Evolutionary conservation across 768 basidiomycete genomes (phyloP), one percentile per base, ranked within the genome.

Genomic region (Suillus subaureus): DNA sequence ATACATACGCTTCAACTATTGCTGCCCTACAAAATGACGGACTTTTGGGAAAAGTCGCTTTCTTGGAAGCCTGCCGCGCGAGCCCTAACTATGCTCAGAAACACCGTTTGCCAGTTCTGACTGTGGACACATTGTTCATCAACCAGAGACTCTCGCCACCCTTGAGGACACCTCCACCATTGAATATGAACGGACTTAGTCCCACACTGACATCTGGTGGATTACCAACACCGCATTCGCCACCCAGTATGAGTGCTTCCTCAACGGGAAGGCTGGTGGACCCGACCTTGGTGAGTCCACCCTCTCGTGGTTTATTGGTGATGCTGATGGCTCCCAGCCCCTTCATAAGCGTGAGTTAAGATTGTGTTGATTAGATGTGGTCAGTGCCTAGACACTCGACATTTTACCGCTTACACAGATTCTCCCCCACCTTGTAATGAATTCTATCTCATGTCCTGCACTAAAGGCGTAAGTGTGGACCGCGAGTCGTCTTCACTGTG

Each of bases 401-500:
- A 6, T 28, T 40, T 61, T 58, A 51, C 37, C 43, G 57, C 66
- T 54, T 62, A 56, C 75, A 93, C 75, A 93, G 92, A 93, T 78
- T 86, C 83, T 66, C 92, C 92, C 40, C 92, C 92, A 16, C 92
- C 92, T 13, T 93, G 92, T 80, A 94, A 93, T 70, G 91, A 93
- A 77, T 85, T 87, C 72, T 94, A 94, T 76, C 78, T 93, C 70
- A 91, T 93, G 89, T 83, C 83, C 49, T 93, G 92, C 79, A 90
- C 89, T 63, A 92, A 92, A 82, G 90, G 89, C 78, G 88, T 87
- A 71, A 68, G 83, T 74, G 31, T 43, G 11, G 39, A 18, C 6
- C 31, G 35, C 35, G 23, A 64, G 40, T 35, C 63, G 60, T 26
- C n/a, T 3, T 39, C 13, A 6, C 23, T 61, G 37, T 37, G 37